Evolutionary conservation across 352 stramenopile species (phyloP).

Genomic region (Phytophthora vignae): DNA sequence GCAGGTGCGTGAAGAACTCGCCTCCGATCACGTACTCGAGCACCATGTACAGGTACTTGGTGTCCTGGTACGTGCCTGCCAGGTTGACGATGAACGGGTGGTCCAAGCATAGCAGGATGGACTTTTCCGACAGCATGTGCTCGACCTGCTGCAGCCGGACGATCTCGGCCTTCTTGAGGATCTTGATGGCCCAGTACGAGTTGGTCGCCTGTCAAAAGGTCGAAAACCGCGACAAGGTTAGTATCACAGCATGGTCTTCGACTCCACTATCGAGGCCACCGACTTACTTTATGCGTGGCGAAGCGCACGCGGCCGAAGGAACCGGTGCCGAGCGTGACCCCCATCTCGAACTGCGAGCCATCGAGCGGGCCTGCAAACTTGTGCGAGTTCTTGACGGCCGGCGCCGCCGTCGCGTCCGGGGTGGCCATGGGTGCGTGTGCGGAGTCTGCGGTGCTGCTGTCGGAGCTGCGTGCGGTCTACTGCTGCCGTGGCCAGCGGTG

Average conservation of each 20-base stretch:
- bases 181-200: constrained; percentile 97
- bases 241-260: neutral
- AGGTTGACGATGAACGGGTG: constrained; percentile 98
- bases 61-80: constrained; percentile 94
- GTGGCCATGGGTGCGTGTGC: constrained; percentile 25
- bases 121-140: constrained; percentile 98
- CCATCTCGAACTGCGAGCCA: constrained; percentile 94
- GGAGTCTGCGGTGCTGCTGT: neutral
- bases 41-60: constrained; percentile 97
- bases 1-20: constrained; percentile 97
- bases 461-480: constrained; percentile 9
- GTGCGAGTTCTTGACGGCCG: constrained; percentile 47
- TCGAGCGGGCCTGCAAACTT: constrained; percentile 76
- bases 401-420: constrained; percentile 24
- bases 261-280: neutral
- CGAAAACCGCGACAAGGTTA: neutral
- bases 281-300: constrained; percentile 92
- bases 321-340: constrained; percentile 96
- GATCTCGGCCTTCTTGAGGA: constrained; percentile 97
- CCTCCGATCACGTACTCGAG: constrained; percentile 97
- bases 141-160: constrained; percentile 97
- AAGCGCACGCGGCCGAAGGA: constrained; percentile 98
- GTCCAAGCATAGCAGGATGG: constrained; percentile 92
- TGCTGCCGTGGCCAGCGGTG: constrained; percentile 23
- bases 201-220: constrained; percentile 67